Base-by-base conservation (phyloP, 73 alveolate genomes). In the Stentor coeruleus region DNA sequence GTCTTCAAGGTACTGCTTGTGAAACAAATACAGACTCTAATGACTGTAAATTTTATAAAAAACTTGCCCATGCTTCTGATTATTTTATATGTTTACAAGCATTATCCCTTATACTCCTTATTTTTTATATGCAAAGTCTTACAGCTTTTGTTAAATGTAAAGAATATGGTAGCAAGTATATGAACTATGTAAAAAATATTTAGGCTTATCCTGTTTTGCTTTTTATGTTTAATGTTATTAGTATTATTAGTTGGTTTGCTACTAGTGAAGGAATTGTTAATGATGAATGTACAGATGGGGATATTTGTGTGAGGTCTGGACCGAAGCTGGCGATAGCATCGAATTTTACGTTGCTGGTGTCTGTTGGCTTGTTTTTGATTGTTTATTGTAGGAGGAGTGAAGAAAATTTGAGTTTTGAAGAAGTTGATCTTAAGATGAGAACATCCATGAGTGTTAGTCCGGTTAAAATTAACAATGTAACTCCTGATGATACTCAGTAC, bases 241-340 rank as follows among this genome's bases (percentile, higher is more conserved):
- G 79, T 20, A 66, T 31, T 11, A 26, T 33, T 28, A 33, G 20
- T 33, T 66, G 79, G 79, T 66, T 66, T 2, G 79, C 26, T 1
- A 26, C 37, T 0, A 66, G 79, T 66, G 15, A 66, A 66, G 79
- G 49, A 26, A 31, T 20, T 0, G 11, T 66, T 1, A 40, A 33
- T 33, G 15, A 66, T 28, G 33, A 2, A 1, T 66, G 79, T 66
- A 33, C n/a, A 66, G 40, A 33, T 28, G 33, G 33, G 20, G 2
- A 33, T 40, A 2, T 33, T 1, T 66, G 79, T 31, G 37, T 37
- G 1, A 26, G 49, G 0, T 14, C 79, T 0, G 79, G 79, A 2
- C 79, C 79, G n/a, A 14, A 20, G 11, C 79, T 66, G n/a, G n/a
- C 79, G 33, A 66, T 66, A 20, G 79, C 37, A 20, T 66, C 79